Percentiles rank a stretch among this genome's conserved stretches.
Evolutionary conservation across 805 yeast genomes (phyloP).

Genomic region (Candida awuae): DNA sequence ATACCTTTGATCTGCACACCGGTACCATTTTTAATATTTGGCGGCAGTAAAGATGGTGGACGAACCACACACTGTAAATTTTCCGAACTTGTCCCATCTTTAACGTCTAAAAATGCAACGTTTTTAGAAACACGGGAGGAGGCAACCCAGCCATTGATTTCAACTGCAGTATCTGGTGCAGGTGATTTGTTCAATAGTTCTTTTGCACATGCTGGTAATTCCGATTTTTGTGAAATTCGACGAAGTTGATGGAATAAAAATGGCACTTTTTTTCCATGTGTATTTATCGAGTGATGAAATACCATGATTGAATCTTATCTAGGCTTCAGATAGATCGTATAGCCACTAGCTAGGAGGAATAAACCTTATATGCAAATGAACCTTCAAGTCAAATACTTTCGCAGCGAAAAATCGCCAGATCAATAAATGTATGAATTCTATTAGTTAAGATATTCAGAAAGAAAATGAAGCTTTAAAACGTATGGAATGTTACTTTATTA

Average conservation of each 20-base stretch:
- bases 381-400: neutral
- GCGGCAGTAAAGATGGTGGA: conserved; percentile 27
- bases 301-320: no score
- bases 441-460: no score
- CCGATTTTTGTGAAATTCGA: neutral
- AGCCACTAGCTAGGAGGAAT: no score
- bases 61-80: conserved; percentile 51
- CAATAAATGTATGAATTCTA: no score
- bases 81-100: conserved; percentile 62
- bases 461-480: no score
- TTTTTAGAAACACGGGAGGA: conserved; percentile 67
- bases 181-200: conserved; percentile 32
- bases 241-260: neutral
- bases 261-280: neutral
- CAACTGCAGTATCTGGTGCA: conserved; percentile 28
- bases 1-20: conserved; percentile 24
- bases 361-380: neutral
- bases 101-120: conserved; percentile 68
- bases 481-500: no score
- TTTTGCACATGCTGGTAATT: conserved; percentile 20
- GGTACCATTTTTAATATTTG: conserved; percentile 32
- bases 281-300: neutral
- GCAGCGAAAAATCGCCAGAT: no score
- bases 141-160: conserved; percentile 67
- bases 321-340: no score